Evolutionary conservation across 768 basidiomycete species (phyloP).

Genomic region (Dentipellis fragilis): DNA sequence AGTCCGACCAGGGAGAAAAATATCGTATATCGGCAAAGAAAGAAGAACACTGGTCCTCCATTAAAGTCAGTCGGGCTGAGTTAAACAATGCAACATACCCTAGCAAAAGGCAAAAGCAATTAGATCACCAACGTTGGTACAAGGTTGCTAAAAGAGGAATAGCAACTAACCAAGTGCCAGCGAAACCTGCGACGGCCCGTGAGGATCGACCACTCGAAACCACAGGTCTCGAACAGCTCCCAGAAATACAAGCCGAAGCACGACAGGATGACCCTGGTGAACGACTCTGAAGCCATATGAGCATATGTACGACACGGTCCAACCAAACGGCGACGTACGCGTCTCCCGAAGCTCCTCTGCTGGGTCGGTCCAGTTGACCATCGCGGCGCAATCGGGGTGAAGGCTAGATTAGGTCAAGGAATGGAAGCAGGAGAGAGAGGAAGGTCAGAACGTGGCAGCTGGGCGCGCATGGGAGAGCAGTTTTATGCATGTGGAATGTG

Average conservation of each 20-base stretch:
- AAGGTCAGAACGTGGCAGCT: too few relatives aligned
- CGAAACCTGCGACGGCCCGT: constrained; percentile 46
- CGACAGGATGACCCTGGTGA: constrained; percentile 49
- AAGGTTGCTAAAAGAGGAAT: not conserved
- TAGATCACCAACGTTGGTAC: not conserved
- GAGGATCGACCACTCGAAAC: constrained; percentile 61
- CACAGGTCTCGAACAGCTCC: constrained; percentile 53
- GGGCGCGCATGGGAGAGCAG: too few relatives aligned
- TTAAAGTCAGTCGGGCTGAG: not conserved
- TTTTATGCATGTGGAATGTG: too few relatives aligned
- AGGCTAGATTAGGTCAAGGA: constrained; percentile 1
- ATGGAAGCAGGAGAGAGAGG: not conserved
- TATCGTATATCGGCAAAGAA: not conserved
- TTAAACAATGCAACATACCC: not conserved
- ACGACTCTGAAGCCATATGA: constrained; percentile 34
- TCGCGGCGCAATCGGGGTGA: constrained; percentile 14
- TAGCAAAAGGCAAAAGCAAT: not conserved
- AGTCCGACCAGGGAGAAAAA: not conserved
- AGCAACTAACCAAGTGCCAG: constrained; percentile 40
- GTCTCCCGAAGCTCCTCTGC: constrained; percentile 29
- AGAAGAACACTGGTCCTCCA: not conserved
- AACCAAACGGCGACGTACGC: not conserved
- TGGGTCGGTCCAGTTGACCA: constrained; percentile 44
- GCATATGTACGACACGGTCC: not conserved
- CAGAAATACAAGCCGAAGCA: constrained; percentile 59